phyloP scores from a whole-genome alignment of 2,329 filamentous ascomycete genomes.

The Aspergillus pseudoglaucus region DNA sequence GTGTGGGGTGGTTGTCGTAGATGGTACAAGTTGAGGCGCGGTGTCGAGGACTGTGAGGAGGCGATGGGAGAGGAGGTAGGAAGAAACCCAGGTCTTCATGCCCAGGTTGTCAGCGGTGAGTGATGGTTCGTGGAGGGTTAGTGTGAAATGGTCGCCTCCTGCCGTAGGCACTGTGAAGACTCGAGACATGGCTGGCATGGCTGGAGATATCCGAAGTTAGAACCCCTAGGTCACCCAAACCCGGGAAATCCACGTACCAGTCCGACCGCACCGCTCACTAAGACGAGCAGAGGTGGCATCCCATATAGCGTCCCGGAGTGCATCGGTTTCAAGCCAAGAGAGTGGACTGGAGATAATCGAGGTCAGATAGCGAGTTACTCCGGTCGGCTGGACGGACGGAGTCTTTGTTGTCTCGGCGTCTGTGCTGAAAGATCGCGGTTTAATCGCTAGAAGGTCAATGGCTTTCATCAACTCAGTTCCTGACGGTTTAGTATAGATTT shows the following conservation, averaged over 20 bases:
- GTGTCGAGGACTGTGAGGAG: slow-evolving; percentile 45
- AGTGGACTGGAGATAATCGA: slow-evolving; percentile 41
- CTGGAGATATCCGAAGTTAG: slow-evolving; percentile 21
- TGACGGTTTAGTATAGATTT: slow-evolving; percentile 69
- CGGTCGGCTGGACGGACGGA: slow-evolving; percentile 31
- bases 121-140: slow-evolving; percentile 77
- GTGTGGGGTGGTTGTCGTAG: slow-evolving; percentile 14
- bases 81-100: slow-evolving; percentile 92
- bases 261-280: slow-evolving; percentile 77
- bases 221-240: not conserved
- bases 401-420: slow-evolving; percentile 21
- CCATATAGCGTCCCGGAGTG: slow-evolving; percentile 51
- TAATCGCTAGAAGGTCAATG: slow-evolving; percentile 60
- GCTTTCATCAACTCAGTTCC: slow-evolving; percentile 57
- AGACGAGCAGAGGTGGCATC: slow-evolving; percentile 71
- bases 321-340: slow-evolving; percentile 40
- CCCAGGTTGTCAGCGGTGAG: slow-evolving; percentile 83
- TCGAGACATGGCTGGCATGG: slow-evolving; percentile 58
- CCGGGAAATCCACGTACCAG: slow-evolving; percentile 39
- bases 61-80: slow-evolving; percentile 73
- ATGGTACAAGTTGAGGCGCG: slow-evolving; percentile 25
- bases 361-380: slow-evolving; percentile 42
- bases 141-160: slow-evolving; percentile 46
- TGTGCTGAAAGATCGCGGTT: slow-evolving; percentile 49
- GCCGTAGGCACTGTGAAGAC: slow-evolving; percentile 51